A percentile compares a stretch with the other conserved stretches of the same genome.
phyloP scores from a whole-genome alignment of 805 yeast genomes.

The Saitoella complicata region DNA sequence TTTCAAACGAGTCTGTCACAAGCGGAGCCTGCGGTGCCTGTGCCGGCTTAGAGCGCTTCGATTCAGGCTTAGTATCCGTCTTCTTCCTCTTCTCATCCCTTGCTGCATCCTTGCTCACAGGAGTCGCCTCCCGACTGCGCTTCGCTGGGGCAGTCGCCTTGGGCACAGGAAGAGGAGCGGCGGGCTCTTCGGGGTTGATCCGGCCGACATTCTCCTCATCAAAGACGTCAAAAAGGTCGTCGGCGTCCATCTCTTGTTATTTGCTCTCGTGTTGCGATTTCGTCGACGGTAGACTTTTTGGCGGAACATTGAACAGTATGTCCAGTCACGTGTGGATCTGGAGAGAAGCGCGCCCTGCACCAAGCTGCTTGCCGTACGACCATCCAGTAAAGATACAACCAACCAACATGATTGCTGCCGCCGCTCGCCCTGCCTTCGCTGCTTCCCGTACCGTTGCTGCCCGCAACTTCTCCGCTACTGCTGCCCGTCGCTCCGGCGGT shows the following conservation, averaged over 20 bases:
- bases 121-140: background rate
- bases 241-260: background rate
- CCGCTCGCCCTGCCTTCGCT: no score
- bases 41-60: background rate
- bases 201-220: conserved; percentile 12
- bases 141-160: conserved; percentile 1
- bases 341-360: no score
- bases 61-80: background rate
- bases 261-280: no score
- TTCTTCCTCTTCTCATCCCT: conserved; percentile 5
- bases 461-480: no score
- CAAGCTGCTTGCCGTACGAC: no score
- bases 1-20: conserved; percentile 74
- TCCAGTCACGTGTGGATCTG: background rate
- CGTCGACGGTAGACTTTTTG: no score
- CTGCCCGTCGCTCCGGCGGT: no score
- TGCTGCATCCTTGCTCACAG: conserved; percentile 3
- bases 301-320: no score
- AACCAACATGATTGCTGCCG: no score
- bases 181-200: conserved; percentile 3
- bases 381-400: no score
- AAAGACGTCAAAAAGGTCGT: conserved; percentile 21
- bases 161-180: conserved; percentile 10
- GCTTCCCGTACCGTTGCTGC: no score
- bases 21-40: conserved; percentile 30